phyloP scores from a whole-genome alignment of 352 stramenopile species.

The Pythium apleroticum region DNA sequence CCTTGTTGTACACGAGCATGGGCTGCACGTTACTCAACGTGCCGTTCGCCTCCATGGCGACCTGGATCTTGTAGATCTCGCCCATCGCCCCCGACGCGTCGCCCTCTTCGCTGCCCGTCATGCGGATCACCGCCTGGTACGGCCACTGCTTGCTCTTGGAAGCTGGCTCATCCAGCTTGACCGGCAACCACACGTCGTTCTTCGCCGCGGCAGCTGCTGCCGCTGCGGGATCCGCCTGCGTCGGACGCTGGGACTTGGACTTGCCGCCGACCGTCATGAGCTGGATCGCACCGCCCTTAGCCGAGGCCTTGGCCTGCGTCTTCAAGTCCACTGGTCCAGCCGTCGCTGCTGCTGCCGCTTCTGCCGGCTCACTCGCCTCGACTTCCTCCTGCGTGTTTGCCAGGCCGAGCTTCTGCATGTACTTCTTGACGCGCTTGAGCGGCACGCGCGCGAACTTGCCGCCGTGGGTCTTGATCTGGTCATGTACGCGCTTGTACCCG shows the following conservation, averaged over 20 bases:
- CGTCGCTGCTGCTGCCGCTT: not conserved
- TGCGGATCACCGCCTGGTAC: conserved; percentile 85
- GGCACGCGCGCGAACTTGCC: conserved; percentile 76
- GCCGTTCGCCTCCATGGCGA: conserved; percentile 64
- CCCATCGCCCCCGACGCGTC: conserved; percentile 69
- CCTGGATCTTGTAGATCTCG: conserved; percentile 91
- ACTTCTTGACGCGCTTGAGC: conserved; percentile 83
- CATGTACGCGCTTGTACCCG: conserved; percentile 81
- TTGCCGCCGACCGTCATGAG: conserved; percentile 83
- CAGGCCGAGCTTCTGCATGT: conserved; percentile 82
- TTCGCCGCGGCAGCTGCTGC: conserved; percentile 8
- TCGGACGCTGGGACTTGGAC: conserved; percentile 60
- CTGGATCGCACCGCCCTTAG: conserved; percentile 45
- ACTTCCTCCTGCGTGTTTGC: conserved; percentile 26
- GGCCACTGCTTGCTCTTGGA: conserved; percentile 77
- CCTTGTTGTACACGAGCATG: conserved; percentile 91
- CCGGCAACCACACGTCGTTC: conserved; percentile 66
- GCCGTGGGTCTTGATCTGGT: conserved; percentile 72
- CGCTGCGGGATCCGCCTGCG: conserved; percentile 1
- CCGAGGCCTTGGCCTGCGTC: conserved; percentile 21
- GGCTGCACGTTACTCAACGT: conserved; percentile 67
- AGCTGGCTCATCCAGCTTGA: conserved; percentile 82
- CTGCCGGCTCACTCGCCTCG: conserved; percentile 15
- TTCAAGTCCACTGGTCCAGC: conserved; percentile 6
- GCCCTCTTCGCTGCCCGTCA: conserved; percentile 72